Percentiles rank a stretch among this genome's conserved stretches.
These are phyloP conservation scores for Trichoderma sp. DNA, from an alignment of 2,329 filamentous ascomycete genomes.

Conservation along the genomic window DNA sequence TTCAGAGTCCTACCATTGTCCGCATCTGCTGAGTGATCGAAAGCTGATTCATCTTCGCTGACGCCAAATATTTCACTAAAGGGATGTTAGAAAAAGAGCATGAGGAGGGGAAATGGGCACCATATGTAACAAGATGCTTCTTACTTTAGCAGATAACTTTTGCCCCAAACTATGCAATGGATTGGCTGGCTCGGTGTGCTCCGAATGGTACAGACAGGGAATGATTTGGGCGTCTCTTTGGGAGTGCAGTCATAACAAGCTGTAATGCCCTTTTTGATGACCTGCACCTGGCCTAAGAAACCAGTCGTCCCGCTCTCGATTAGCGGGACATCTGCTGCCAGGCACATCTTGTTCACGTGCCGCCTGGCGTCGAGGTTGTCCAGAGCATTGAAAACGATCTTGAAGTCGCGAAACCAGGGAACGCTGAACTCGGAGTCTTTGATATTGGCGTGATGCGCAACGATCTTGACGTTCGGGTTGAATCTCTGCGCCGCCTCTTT, in stretches of 20 bases:
- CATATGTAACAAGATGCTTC: slow-evolving; percentile 37
- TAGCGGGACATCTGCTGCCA: slow-evolving; percentile 85
- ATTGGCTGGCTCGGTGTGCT: slow-evolving; percentile 96
- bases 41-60: slow-evolving; percentile 81
- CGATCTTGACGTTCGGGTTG: slow-evolving; percentile 84
- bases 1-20: slow-evolving; percentile 68
- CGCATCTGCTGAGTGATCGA: slow-evolving; percentile 78
- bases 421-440: slow-evolving; percentile 86
- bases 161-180: slow-evolving; percentile 98
- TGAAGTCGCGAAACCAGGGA: slow-evolving; percentile 83
- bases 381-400: slow-evolving; percentile 91
- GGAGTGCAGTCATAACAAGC: slow-evolving; percentile 95
- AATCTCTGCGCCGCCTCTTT: slow-evolving; percentile 90
- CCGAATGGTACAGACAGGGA: slow-evolving; percentile 95
- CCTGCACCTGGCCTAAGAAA: slow-evolving; percentile 96
- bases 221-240: slow-evolving; percentile 89
- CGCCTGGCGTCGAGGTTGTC: slow-evolving; percentile 93
- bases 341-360: slow-evolving; percentile 96
- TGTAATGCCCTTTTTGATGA: slow-evolving; percentile 88
- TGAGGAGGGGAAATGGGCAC: background rate
- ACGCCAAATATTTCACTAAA: slow-evolving; percentile 79
- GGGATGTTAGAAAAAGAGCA: background rate
- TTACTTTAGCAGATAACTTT: slow-evolving; percentile 86
- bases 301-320: slow-evolving; percentile 97
- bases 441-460: slow-evolving; percentile 92